phyloP scores from a whole-genome alignment of 306 rosid species.

The Prinsepia uniflora region DNA sequence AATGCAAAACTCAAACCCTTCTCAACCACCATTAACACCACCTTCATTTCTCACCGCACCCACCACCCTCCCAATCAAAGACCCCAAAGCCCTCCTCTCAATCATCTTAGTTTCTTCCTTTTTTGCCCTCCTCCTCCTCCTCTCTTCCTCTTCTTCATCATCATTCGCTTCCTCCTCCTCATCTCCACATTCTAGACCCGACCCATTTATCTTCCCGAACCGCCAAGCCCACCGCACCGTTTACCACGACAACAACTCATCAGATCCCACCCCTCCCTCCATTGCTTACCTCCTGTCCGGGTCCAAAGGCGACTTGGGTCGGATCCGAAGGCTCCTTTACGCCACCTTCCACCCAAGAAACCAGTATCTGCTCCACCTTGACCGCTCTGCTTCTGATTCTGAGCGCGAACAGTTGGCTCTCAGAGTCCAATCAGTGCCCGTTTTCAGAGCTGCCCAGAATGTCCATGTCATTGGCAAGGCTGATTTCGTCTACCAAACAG shows the following conservation, averaged over 20 bases:
- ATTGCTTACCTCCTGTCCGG: slow-evolving; percentile 74
- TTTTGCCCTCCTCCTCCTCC: slow-evolving; percentile 35
- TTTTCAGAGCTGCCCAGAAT: slow-evolving; percentile 79
- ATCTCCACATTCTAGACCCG: slow-evolving; percentile 37
- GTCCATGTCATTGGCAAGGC: slow-evolving; percentile 80
- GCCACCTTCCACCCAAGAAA: slow-evolving; percentile 73
- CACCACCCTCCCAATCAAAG: slow-evolving; percentile 35
- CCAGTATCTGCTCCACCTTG: slow-evolving; percentile 79
- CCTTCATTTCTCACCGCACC: slow-evolving; percentile 2
- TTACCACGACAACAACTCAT: slow-evolving; percentile 33
- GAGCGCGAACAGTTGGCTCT: slow-evolving; percentile 69
- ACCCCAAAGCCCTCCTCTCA: slow-evolving; percentile 53
- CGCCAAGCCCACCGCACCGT: slow-evolving; percentile 40
- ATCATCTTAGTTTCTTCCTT: slow-evolving; percentile 47
- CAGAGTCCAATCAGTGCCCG: slow-evolving; percentile 45
- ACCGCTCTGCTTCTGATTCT: slow-evolving; percentile 53
- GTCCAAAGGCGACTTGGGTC: slow-evolving; percentile 49
- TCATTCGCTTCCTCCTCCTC: slow-evolving; percentile 25
- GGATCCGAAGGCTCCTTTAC: slow-evolving; percentile 53
- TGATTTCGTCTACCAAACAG: slow-evolving; percentile 59
- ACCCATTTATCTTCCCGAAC: slow-evolving; percentile 66
- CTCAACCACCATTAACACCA: slow-evolving; percentile 18
- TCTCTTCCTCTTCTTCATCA: slow-evolving; percentile 24
- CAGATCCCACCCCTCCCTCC: slow-evolving; percentile 63
- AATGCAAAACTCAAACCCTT: slow-evolving; percentile 34